These are phyloP conservation scores for Clarireedia sp. DNA, from an alignment of 2,329 filamentous ascomycete genomes.

Conservation along the genomic window DNA sequence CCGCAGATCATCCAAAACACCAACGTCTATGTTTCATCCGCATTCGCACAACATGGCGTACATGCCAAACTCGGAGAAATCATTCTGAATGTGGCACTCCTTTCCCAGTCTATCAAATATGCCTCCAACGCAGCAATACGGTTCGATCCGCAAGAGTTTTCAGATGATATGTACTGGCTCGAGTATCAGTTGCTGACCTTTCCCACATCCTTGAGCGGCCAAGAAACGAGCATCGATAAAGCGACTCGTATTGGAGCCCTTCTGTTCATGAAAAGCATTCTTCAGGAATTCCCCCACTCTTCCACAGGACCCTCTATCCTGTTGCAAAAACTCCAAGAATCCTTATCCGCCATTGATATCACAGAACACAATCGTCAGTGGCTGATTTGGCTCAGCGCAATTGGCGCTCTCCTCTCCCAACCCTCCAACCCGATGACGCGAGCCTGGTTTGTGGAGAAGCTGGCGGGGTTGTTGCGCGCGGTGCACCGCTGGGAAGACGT, in stretches of 20 bases:
- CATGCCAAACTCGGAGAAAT: slow-evolving; percentile 8
- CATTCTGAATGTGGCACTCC: slow-evolving; percentile 14
- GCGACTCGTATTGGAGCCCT: slow-evolving; percentile 15
- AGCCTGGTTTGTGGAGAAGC: slow-evolving; percentile 3
- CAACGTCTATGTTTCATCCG: background rate
- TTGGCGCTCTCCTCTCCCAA: slow-evolving; percentile 2
- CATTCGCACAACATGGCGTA: slow-evolving; percentile 1
- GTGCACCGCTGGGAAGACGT: background rate
- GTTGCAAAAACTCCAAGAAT: slow-evolving; percentile 12
- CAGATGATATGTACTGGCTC: slow-evolving; percentile 18
- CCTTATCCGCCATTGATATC: slow-evolving; percentile 4
- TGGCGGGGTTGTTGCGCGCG: slow-evolving; percentile 2
- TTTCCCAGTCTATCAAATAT: slow-evolving; percentile 14
- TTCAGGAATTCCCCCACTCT: slow-evolving; percentile 19
- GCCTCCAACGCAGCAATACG: background rate
- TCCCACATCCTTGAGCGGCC: slow-evolving; percentile 1
- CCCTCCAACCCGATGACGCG: background rate
- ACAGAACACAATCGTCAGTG: background rate
- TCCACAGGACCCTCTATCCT: slow-evolving; percentile 13
- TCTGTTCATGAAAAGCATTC: slow-evolving; percentile 17
- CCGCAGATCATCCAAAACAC: background rate
- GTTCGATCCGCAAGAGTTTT: slow-evolving; percentile 14
- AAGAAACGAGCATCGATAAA: slow-evolving; percentile 9
- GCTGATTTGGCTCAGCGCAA: slow-evolving; percentile 3
- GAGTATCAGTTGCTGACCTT: slow-evolving; percentile 16